Evolutionary conservation across 768 basidiomycete species (phyloP).

Genomic region (Russula virescens): DNA sequence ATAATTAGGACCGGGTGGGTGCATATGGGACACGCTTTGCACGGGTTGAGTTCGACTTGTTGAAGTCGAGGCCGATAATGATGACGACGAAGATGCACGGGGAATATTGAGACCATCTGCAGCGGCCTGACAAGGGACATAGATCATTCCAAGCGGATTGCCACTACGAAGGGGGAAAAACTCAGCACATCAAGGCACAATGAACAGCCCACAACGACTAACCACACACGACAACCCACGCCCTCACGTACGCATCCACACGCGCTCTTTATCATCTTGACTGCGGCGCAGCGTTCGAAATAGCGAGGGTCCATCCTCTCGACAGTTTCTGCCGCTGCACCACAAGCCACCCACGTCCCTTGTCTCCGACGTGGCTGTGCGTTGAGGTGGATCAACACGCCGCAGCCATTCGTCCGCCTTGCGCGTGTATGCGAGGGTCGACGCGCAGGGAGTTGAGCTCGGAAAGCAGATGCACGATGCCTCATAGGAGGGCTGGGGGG

Average conservation of each 20-base stretch:
- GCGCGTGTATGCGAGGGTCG: conserved; percentile 21
- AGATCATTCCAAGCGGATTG: conserved; percentile 58
- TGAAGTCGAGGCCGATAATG: conserved; percentile 34
- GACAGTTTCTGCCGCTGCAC: conserved; percentile 47
- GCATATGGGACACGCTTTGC: conserved; percentile 16
- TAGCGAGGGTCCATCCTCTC: conserved; percentile 52
- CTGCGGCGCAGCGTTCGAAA: conserved; percentile 46
- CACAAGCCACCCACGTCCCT: conserved; percentile 55
- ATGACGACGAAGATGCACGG: conserved; percentile 36
- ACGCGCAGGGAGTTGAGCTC: conserved; percentile 20
- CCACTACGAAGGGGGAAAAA: conserved; percentile 38
- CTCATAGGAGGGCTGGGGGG: conserved; percentile 33
- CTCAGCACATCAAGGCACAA: conserved; percentile 13
- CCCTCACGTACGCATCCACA: conserved; percentile 68
- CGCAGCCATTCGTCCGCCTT: conserved; percentile 51
- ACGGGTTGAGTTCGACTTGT: conserved; percentile 30
- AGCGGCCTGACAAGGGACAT: conserved; percentile 54
- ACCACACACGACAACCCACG: conserved; percentile 60
- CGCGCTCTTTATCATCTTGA: conserved; percentile 46
- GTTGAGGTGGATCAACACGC: conserved; percentile 50
- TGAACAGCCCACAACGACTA: conserved; percentile 22
- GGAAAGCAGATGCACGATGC: conserved; percentile 26
- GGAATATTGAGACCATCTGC: conserved; percentile 42
- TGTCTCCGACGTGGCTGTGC: conserved; percentile 49
- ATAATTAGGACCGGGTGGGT: conserved; percentile 29